Base-by-base conservation (phyloP, 371 early-diverging fungal genomes). In the Lichtheimia corymbifera region DNA sequence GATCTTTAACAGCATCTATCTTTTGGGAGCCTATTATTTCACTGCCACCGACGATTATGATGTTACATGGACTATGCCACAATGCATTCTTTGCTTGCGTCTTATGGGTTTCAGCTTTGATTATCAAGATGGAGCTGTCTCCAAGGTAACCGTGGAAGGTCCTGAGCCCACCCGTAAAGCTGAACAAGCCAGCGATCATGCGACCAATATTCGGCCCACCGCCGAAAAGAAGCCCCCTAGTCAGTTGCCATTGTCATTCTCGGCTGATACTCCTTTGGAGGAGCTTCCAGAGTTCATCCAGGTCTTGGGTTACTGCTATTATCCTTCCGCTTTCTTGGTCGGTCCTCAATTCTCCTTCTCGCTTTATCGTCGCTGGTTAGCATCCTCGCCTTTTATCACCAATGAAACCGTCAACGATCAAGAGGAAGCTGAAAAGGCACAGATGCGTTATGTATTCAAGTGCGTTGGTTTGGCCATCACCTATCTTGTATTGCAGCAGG, bases 291-390 rank as follows among this genome's bases (percentile, higher is more conserved):
- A 67, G 0, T 67, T 86, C 42, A 27, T 70, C 9, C 75, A 86
- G 50, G 73, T 84, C 0, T 50, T 88, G 17, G 88, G 78, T 17
- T 91, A 87, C 41, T 73, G 78, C 45, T 79, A 82, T 61, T 89
- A 84, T 65, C 87, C 83, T 15, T 77, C 84, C 49, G 81, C 87
- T 2, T 89, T 90, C 70, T 58, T 91, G 44, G 83, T 88, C 17
- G 91, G 91, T 15, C 90, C 91, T 30, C 90, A 90, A 68, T 88
- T 90, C 68, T 86, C 89, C 30, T 91, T 84, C 67, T 79, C 79
- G 13, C 72, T 85, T 15, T 91, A 88, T 66, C 67, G 68, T 27
- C 79, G 77, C 53, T 87, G 82, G 73, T 64, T 88, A 4, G 65
- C 73, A 40, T 71, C 72, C 50, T 61, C 68, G 17, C 78, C 72